A percentile compares a stretch with the other conserved stretches of the same genome.
Conservation (phyloP, 2,329 filamentous ascomycete genomes). For the Penicillium polonicum region DNA sequence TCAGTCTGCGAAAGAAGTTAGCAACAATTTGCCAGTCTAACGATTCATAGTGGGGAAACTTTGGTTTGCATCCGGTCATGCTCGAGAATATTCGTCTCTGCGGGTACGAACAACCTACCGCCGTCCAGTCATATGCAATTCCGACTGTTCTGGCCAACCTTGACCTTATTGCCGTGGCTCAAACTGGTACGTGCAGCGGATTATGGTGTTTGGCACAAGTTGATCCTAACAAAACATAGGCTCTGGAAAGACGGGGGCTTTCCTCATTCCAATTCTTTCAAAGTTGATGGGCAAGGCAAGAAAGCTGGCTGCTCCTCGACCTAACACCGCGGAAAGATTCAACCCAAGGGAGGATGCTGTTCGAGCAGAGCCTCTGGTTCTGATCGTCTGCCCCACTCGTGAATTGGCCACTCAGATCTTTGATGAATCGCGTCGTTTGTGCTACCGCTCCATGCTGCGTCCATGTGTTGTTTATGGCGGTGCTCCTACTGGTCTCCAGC, state of each 20-base stretch:
- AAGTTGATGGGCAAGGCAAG: slow-evolving; percentile 95
- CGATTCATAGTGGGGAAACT: slow-evolving; percentile 63
- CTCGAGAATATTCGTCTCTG: slow-evolving; percentile 71
- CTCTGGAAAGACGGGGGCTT: slow-evolving; percentile 94
- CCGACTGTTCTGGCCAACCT: slow-evolving; percentile 73
- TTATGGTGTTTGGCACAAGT: background rate
- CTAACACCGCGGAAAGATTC: slow-evolving; percentile 59
- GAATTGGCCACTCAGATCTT: slow-evolving; percentile 95
- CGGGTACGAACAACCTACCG: slow-evolving; percentile 71
- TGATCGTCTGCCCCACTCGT: slow-evolving; percentile 81
- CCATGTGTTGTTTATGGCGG: slow-evolving; percentile 90
- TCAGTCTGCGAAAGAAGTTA: slow-evolving; percentile 1
- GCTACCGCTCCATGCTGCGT: slow-evolving; percentile 91
- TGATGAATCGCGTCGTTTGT: slow-evolving; percentile 87
- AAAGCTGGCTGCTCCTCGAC: slow-evolving; percentile 73
- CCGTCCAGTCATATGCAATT: slow-evolving; percentile 82
- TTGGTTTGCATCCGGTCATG: slow-evolving; percentile 83
- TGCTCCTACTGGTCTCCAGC: slow-evolving; percentile 67
- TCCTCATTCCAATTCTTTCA: slow-evolving; percentile 83
- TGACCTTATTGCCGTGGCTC: slow-evolving; percentile 85
- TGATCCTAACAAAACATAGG: slow-evolving; percentile 54
- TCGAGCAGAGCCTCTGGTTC: slow-evolving; percentile 80
- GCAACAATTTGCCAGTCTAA: slow-evolving; percentile 2
- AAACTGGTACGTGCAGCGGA: slow-evolving; percentile 77
- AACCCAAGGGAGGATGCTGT: slow-evolving; percentile 53